Base-by-base conservation (phyloP, 164 flowering plant genomes). In the Vitis rotundifolia region DNA sequence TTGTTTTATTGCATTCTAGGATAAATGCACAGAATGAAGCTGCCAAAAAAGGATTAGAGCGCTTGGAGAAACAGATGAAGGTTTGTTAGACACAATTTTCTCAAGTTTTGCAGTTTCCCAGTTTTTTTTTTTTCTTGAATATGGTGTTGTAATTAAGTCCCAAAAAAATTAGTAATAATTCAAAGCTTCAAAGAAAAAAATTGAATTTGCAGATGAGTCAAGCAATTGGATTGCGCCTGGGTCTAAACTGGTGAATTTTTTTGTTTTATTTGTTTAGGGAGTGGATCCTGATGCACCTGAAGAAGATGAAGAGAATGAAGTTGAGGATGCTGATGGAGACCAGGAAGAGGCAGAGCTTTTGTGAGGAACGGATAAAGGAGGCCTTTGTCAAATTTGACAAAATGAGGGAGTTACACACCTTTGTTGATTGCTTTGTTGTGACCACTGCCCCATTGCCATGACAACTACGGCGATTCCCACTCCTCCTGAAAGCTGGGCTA, bases 201-300 rank as follows among this genome's bases (percentile, higher is more conserved):
- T 37, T 37, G 44, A 5, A 37, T 37, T 37, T 37, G 44, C 44
- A 37, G 44, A 37, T 37, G 44, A 37, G 2, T 37, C 44, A 37
- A 37, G 3, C 44, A 37, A 6, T 37, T 47, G 64, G 49, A 7
- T 29, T 14, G 49, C 10, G 1, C 15, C 9, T 15, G 31, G 11
- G 47, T 19, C 31, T 51, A 63, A 63, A 26, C 12, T 19, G 16
- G 49, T 6, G 44, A 37, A n/a, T 63, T 63, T 63, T 7, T n/a
- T 14, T 37, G 3, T 13, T 57, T n/a, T 13, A 64, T 74, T 22
- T 5, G 63, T 80, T 54, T 68, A 95, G 99, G 99, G 99, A 69
- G 81, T 95, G 75, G 99, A 95, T 81, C 99, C 99, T 3, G 99
- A 95, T 86, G 99, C 99, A 54, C 92, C 91, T 22, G 99, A 95